These are phyloP conservation scores for Mucor plumbeus DNA, from an alignment of 371 early-diverging fungal genomes.

Conservation along the genomic window DNA sequence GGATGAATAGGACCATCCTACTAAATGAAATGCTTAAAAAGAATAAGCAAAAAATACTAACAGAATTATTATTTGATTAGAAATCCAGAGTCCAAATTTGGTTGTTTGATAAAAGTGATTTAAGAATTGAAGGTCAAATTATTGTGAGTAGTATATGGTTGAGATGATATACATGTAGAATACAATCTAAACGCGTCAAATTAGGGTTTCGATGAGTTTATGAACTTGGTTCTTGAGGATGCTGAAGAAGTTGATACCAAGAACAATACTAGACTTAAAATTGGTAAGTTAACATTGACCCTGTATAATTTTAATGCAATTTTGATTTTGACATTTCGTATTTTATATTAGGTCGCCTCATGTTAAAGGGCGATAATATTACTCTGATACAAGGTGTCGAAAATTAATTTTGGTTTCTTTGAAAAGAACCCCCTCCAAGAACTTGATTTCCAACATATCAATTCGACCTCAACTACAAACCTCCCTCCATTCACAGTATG, in stretches of 20 bases:
- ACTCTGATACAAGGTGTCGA: conserved; percentile 40
- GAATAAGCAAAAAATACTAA: not conserved
- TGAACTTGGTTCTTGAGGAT: conserved; percentile 93
- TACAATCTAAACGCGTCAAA: conserved; percentile 4
- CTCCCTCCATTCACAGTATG: too few species aligned
- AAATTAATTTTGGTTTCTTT: conserved; percentile 1
- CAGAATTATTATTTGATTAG: conserved; percentile 42
- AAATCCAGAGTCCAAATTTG: conserved; percentile 91
- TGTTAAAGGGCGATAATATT: conserved; percentile 38
- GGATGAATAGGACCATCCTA: not conserved
- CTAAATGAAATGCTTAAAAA: not conserved
- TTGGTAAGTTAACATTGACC: conserved; percentile 43
- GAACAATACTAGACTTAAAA: conserved; percentile 68
- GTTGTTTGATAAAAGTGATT: conserved; percentile 88
- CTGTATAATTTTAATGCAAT: not conserved
- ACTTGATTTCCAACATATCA: too few species aligned
- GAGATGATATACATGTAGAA: not conserved
- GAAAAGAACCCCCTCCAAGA: too few species aligned
- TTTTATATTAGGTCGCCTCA: conserved; percentile 25
- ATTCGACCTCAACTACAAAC: too few species aligned
- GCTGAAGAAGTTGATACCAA: conserved; percentile 85
- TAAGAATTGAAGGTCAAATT: conserved; percentile 91
- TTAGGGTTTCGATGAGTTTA: conserved; percentile 97
- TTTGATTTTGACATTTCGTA: not conserved
- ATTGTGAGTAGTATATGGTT: conserved; percentile 61